Conservation (phyloP, 176 grass and related monocot species). For the Ananas comosus region DNA sequence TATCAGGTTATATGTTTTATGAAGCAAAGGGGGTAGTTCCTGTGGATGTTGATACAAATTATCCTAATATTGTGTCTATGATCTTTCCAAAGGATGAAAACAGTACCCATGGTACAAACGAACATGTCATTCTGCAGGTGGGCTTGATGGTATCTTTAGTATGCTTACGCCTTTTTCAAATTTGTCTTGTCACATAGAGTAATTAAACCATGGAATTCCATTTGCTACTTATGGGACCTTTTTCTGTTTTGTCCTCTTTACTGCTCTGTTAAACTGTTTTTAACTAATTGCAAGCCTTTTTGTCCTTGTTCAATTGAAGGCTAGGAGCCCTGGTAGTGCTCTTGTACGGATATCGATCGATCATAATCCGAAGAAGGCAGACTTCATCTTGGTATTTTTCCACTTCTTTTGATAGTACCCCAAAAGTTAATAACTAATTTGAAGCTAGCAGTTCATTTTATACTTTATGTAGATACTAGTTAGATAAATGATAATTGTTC, state of each 20-base stretch:
- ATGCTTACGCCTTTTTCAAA: background rate
- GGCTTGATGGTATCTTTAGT: background rate
- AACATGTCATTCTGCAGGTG: constrained; percentile 61
- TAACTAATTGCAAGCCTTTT: constrained; percentile 8
- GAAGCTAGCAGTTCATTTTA: constrained; percentile 1
- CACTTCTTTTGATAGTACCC: background rate
- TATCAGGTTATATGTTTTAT: constrained; percentile 67
- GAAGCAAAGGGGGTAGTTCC: constrained; percentile 86
- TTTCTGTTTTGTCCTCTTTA: background rate
- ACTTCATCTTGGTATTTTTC: constrained; percentile 74
- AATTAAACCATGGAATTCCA: background rate
- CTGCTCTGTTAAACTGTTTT: constrained; percentile 10
- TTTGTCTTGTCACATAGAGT: background rate
- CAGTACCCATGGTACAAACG: constrained; percentile 31
- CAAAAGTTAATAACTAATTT: background rate
- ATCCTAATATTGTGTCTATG: constrained; percentile 84
- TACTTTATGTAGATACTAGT: background rate
- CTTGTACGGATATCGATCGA: constrained; percentile 57
- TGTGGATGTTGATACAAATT: constrained; percentile 79
- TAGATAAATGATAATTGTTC: no score
- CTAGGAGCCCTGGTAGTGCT: constrained; percentile 64
- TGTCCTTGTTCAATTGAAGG: constrained; percentile 35
- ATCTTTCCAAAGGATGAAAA: constrained; percentile 49
- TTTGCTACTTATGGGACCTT: background rate
- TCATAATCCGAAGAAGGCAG: constrained; percentile 55